Base-by-base conservation (phyloP, 2,329 filamentous ascomycete species). In the Aureobasidium melanogenum region DNA sequence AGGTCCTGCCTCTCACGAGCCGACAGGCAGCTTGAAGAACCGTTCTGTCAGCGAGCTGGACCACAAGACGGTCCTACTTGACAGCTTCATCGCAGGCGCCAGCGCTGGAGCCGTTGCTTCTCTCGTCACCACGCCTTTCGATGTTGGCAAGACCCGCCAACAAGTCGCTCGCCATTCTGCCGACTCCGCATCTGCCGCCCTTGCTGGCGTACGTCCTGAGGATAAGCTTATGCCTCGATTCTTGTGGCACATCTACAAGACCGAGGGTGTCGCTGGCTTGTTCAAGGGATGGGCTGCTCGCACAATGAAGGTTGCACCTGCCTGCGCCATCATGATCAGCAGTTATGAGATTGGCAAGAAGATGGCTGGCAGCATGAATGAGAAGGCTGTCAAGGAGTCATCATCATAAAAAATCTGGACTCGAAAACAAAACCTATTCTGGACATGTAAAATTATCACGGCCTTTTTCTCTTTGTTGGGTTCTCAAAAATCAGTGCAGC, bases 321-420 rank as follows among this genome's bases (percentile, higher is more conserved):
- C 93, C 0, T 99, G 94, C 75, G 94, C 94, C 30, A 97, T 99
- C 72, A 99, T 99, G 94, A 97, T 99, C 71, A 95, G 90, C 72
- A 96, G 88, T 71, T 99, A 97, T 73, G 94, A 99, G 74, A 84
- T 97, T 39, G 92, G 94, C 55, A 99, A 99, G 80, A 87, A 89
- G 73, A 86, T 88, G 72, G 95, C 95, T 36, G 81, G 85, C 59
- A 82, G 83, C 12, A 84, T 90, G 54, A 97, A 97, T 66, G 81
- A 85, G 67, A 77, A 77, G 66, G 66, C 58, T 30, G 52, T 56
- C 52, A 44, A 56, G 38, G 52, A 56, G 36, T 39, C 51, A 47
- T 47, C 44, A 30, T 39, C 12, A 15, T 28, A 51, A 15, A 15
- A 41, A 51, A 15, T 6, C n/a, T 34, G 17, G 47, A 34, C 14